Conservation (phyloP, 805 yeast species). For the Saccharomycopsis fermentans region DNA sequence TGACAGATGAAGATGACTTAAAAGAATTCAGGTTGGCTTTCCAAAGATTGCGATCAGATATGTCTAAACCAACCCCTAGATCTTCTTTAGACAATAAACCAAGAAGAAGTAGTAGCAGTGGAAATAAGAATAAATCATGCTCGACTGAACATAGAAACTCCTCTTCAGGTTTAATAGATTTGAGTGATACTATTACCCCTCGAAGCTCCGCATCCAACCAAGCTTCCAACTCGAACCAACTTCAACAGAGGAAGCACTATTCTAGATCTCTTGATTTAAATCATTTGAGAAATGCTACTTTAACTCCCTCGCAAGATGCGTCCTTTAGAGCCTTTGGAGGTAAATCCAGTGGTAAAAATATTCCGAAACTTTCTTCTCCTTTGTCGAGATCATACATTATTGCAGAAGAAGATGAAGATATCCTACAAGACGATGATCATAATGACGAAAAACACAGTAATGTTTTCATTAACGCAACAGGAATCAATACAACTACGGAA, state of each 20-base stretch:
- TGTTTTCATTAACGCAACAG: not conserved
- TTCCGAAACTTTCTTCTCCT: not conserved
- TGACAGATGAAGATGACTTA: slow-evolving; percentile 14
- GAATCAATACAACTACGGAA: not conserved
- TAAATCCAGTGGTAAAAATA: not conserved
- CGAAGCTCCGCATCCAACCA: not conserved
- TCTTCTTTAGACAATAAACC: slow-evolving; percentile 13
- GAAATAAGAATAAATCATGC: not conserved
- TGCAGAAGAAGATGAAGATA: not conserved
- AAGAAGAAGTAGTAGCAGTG: not conserved
- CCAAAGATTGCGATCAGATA: slow-evolving; percentile 17
- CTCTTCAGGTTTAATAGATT: not conserved
- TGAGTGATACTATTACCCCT: not conserved
- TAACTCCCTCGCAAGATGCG: not conserved
- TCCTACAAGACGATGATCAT: not conserved
- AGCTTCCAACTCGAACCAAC: not conserved
- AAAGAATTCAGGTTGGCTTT: slow-evolving; percentile 14
- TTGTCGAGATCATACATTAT: not conserved
- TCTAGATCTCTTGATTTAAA: not conserved
- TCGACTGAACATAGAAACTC: not conserved
- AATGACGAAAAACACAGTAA: not conserved
- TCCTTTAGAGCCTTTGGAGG: not conserved
- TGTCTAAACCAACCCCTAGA: slow-evolving; percentile 18
- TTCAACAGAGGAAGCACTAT: not conserved
- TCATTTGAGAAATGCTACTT: not conserved